Base-by-base conservation (phyloP, 495 filamentous ascomycete genomes). In the Lineolata rhizophorae region DNA sequence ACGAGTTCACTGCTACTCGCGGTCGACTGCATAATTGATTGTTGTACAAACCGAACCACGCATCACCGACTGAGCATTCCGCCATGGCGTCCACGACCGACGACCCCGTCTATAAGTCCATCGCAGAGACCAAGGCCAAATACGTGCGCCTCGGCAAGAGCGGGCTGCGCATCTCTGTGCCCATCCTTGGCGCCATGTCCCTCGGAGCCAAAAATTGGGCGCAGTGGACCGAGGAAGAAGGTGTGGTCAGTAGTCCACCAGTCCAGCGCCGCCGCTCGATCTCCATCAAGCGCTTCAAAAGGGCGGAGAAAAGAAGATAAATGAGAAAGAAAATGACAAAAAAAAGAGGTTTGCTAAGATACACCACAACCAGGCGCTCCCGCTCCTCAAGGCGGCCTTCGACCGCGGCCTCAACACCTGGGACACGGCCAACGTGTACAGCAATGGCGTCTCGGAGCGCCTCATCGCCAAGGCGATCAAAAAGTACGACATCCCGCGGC, bases 401-500 rank as follows among this genome's bases (percentile, higher is more conserved):
- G 46, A 49, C 16, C 18, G 26, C 13, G 46, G 46, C 2, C 29
- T 49, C 15, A 46, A 35, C 11, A 46, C 37, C 8, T 49, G 46
- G 46, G 46, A 49, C 27, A 49, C 45, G 5, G 46, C 39, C 20
- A 41, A 45, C 27, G 27, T 34, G 22, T 38, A 39, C 33, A 46
- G 29, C 39, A 48, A 61, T 35, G 58, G 58, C 26, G 41, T 28
- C 2, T 50, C 47, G 5, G 58, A 62, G 38, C 41, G 40, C 16
- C 48, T 62, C 15, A 58, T 62, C 19, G 58, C 46, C 38, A 57
- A 56, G 36, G 55, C 58, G 0, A 55, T 62, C 40, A 50, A 54
- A 30, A 48, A 55, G 34, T 59, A 51, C 47, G 41, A 52, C 5
- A 48, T 61, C 14, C 54, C 57, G 1, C 51, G 58, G 18, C 40